Percentiles rank a stretch among this genome's conserved stretches.
Evolutionary conservation across 225 moss, liverwort and hornwort genomes (phyloP).

Genomic region (Sphagnum contortum): DNA sequence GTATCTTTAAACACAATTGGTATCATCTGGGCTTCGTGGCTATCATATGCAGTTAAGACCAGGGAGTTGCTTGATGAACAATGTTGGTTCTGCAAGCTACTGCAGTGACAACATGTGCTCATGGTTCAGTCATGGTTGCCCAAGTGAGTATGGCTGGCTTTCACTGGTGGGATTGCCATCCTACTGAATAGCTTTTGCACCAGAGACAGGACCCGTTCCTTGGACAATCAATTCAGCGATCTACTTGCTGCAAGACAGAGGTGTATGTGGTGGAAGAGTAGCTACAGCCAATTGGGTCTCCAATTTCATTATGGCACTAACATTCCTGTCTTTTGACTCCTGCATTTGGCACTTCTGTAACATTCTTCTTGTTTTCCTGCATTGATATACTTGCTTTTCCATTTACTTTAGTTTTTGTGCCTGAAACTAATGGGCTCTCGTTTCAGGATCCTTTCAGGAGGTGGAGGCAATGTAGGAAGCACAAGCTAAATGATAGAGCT

Average conservation of each 20-base stretch:
- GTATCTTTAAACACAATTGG: too few relatives aligned
- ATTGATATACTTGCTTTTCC: slow-evolving; percentile 43
- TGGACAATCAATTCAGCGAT: slow-evolving; percentile 98
- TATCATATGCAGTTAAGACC: slow-evolving; percentile 42
- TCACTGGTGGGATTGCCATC: slow-evolving; percentile 68
- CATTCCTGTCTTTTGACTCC: slow-evolving; percentile 58
- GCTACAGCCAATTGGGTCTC: slow-evolving; percentile 93
- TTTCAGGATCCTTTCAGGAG: slow-evolving; percentile 27
- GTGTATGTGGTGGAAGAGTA: slow-evolving; percentile 62
- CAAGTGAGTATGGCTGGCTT: slow-evolving; percentile 74
- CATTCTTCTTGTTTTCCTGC: slow-evolving; percentile 61
- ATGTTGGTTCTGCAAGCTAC: slow-evolving; percentile 12
- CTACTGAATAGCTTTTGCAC: slow-evolving; percentile 68
- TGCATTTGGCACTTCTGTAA: slow-evolving; percentile 50
- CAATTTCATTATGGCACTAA: slow-evolving; percentile 79
- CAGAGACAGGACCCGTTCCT: slow-evolving; percentile 96
- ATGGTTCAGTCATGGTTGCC: slow-evolving; percentile 83
- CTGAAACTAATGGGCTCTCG: slow-evolving; percentile 77
- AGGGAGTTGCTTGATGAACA: slow-evolving; percentile 62
- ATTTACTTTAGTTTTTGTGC: slow-evolving; percentile 57
- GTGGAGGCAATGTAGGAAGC: slow-evolving; percentile 55
- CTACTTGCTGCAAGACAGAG: slow-evolving; percentile 63
- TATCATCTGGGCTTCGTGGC: too few relatives aligned
- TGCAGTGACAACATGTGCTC: slow-evolving; percentile 25
- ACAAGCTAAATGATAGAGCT: slow-evolving; percentile 19